Conservation (phyloP, 1,284 basidiomycete genomes). For the Fereydounia khargensis region DNA sequence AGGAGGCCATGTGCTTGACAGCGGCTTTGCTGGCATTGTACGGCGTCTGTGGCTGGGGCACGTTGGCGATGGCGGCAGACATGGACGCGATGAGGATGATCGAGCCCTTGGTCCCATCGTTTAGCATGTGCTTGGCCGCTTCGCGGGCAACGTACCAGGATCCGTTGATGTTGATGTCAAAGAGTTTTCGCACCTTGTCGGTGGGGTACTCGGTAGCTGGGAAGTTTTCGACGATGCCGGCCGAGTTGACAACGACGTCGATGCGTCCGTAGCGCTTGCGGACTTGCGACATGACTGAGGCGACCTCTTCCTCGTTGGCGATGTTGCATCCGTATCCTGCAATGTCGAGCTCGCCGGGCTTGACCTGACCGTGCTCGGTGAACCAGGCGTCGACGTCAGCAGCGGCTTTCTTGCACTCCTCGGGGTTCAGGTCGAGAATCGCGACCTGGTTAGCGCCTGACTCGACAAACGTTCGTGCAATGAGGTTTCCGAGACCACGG, state of each 20-base stretch:
- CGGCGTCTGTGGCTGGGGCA: conserved; percentile 78
- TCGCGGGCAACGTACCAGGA: conserved; percentile 81
- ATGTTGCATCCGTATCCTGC: conserved; percentile 85
- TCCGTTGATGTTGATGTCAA: conserved; percentile 91
- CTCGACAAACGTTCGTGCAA: conserved; percentile 73
- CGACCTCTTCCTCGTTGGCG: conserved; percentile 66
- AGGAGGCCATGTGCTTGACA: conserved; percentile 82
- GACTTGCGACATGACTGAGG: conserved; percentile 24
- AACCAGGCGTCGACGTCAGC: conserved; percentile 69
- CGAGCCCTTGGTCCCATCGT: conserved; percentile 66
- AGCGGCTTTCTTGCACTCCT: conserved; percentile 71
- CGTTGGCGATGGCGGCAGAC: conserved; percentile 73
- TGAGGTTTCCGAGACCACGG: conserved; percentile 63
- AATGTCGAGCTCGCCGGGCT: conserved; percentile 67
- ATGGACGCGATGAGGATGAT: conserved; percentile 87
- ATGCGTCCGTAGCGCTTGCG: conserved; percentile 72
- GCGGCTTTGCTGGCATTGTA: conserved; percentile 85
- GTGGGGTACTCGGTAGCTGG: conserved; percentile 72
- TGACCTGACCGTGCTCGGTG: conserved; percentile 65
- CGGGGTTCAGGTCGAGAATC: conserved; percentile 77
- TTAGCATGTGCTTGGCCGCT: conserved; percentile 68
- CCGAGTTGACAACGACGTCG: conserved; percentile 61
- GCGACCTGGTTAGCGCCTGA: conserved; percentile 81
- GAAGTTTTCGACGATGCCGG: conserved; percentile 88
- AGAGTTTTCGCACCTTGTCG: conserved; percentile 65